These are phyloP conservation scores for Macrolepiota dolichaula DNA, from an alignment of 768 basidiomycete species.

Conservation along the genomic window DNA sequence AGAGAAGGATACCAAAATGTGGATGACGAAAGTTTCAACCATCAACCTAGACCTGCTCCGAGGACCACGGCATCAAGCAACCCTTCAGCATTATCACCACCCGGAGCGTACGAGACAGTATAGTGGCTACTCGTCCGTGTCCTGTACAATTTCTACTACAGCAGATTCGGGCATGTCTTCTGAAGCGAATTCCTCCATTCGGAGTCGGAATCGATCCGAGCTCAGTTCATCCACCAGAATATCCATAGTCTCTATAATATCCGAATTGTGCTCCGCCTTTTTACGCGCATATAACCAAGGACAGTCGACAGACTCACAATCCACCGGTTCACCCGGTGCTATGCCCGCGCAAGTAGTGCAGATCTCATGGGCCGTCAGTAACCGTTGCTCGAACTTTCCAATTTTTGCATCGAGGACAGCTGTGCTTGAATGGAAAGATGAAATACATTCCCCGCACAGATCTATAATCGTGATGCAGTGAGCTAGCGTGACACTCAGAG, in stretches of 20 bases:
- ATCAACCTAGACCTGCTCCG: slow-evolving; percentile 23
- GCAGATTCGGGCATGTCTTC: slow-evolving; percentile 10
- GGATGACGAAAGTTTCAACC: slow-evolving; percentile 43
- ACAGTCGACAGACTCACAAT: slow-evolving; percentile 87
- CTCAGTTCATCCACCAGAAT: slow-evolving; percentile 12
- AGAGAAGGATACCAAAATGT: slow-evolving; percentile 63
- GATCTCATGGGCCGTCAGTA: slow-evolving; percentile 57
- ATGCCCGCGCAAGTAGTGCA: slow-evolving; percentile 70
- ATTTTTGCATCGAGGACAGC: slow-evolving; percentile 54
- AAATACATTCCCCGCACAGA: slow-evolving; percentile 63
- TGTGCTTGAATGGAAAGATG: slow-evolving; percentile 49
- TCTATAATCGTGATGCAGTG: slow-evolving; percentile 28
- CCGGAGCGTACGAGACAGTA: slow-evolving; percentile 42
- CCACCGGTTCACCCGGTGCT: slow-evolving; percentile 52
- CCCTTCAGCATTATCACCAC: slow-evolving; percentile 20
- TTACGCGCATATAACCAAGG: slow-evolving; percentile 75
- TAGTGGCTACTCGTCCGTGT: slow-evolving; percentile 16
- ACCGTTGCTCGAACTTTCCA: slow-evolving; percentile 49
- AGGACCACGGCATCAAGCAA: slow-evolving; percentile 19
- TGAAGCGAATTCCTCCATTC: not conserved
- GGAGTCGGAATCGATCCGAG: not conserved
- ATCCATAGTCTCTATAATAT: slow-evolving; percentile 33
- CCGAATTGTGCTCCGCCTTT: slow-evolving; percentile 45
- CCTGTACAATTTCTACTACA: slow-evolving; percentile 4
- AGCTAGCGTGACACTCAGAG: not conserved